phyloP scores from a whole-genome alignment of 371 early-diverging fungal species.

The Mucor irregularis region DNA sequence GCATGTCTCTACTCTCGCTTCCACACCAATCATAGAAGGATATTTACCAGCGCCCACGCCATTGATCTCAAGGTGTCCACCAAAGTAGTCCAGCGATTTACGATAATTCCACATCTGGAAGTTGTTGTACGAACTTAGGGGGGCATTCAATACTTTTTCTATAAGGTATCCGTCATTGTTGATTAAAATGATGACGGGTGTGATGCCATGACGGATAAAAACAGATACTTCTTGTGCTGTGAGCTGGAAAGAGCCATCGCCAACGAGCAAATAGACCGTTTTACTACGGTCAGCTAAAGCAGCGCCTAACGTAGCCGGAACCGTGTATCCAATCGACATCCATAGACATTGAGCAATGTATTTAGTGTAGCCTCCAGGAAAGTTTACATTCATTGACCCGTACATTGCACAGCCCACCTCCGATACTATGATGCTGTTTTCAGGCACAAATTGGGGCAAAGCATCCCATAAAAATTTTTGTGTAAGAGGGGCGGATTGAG shows the following conservation, averaged over 20 bases:
- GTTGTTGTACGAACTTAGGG: slow-evolving; percentile 47
- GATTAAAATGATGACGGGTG: slow-evolving; percentile 47
- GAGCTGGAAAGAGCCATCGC: slow-evolving; percentile 59
- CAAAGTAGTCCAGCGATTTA: slow-evolving; percentile 47
- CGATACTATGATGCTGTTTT: slow-evolving; percentile 39
- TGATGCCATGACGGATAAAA: slow-evolving; percentile 48
- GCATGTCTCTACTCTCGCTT: slow-evolving; percentile 28
- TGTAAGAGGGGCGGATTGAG: slow-evolving; percentile 30
- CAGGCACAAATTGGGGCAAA: slow-evolving; percentile 33
- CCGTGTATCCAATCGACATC: slow-evolving; percentile 50
- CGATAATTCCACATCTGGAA: slow-evolving; percentile 53
- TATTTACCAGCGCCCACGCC: neutral
- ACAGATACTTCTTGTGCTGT: slow-evolving; percentile 52
- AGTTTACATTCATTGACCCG: slow-evolving; percentile 40
- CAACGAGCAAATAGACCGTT: slow-evolving; percentile 45
- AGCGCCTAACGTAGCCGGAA: slow-evolving; percentile 38
- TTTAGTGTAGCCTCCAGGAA: slow-evolving; percentile 32
- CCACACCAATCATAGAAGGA: slow-evolving; percentile 26
- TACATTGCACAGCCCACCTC: slow-evolving; percentile 56
- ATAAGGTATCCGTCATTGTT: slow-evolving; percentile 60
- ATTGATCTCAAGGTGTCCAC: slow-evolving; percentile 28
- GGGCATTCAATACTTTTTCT: slow-evolving; percentile 53
- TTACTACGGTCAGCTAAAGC: slow-evolving; percentile 30
- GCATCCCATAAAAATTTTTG: slow-evolving; percentile 50
- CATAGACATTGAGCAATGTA: slow-evolving; percentile 44